Evolutionary conservation across 768 basidiomycete species (phyloP), one percentile per base, ranked within the genome.

Genomic region (Piloderma croceum): DNA sequence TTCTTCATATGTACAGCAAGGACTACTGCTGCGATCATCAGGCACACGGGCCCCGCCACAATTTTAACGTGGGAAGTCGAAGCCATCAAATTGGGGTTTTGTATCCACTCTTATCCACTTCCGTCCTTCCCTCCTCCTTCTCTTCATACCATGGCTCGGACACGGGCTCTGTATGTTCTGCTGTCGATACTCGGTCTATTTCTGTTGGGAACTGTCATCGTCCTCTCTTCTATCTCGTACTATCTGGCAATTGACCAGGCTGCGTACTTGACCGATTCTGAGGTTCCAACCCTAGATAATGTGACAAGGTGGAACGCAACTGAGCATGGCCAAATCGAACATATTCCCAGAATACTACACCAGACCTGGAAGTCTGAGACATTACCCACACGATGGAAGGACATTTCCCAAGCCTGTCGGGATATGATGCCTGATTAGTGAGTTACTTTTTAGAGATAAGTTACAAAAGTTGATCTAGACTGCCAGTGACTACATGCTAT

Each of bases 311-410:
- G 74, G 74, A 83, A 84, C 55, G 75, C 80, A 19, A 59, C 81
- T 4, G 68, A 76, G 19, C 74, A 79, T 50, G 73, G 70, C 43
- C 68, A 71, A 46, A 66, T 77, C 27, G 87, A 96, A 56, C 78
- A 74, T 49, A 81, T 98, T 25, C 96, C 93, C 3, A 77, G 90
- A 37, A 88, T 99, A 43, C 76, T 99, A 35, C 96, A 99, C 63
- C 94, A 97, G 75, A 98, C 96, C 18, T 99, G 96, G 96, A 96
- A 93, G 71, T 81, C 85, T 7, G 84, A 93, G 40, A 76, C 75
- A 0, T 70, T 99, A 18, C 96, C 96, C 3, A 63, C 69, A 32
- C 74, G 76, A 45, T 99, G 93, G 93, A 74, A 76, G 45, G 68
- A 65, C 29, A 73, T 92, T 33, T 91, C 91, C 20, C 74, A 89